phyloP scores from a whole-genome alignment of 2,329 filamentous ascomycete genomes.

The Bipolaris gigantea region DNA sequence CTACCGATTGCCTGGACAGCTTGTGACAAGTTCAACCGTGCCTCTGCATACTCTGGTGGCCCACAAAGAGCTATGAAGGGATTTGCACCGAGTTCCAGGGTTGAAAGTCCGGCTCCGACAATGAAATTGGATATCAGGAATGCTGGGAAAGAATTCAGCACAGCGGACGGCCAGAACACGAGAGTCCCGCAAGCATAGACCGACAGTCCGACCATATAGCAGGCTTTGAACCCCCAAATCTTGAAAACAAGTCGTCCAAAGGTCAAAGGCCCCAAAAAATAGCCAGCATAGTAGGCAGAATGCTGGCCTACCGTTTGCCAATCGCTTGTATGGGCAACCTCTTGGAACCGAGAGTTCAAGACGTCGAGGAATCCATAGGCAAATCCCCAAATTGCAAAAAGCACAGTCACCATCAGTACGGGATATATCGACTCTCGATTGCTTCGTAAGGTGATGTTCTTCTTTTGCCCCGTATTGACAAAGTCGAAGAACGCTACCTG shows the following conservation, averaged over 20 bases:
- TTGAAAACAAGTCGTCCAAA: slow-evolving; percentile 63
- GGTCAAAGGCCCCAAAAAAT: slow-evolving; percentile 69
- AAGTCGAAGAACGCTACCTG: slow-evolving; percentile 70
- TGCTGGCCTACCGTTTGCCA: slow-evolving; percentile 69
- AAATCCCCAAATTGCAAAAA: slow-evolving; percentile 90
- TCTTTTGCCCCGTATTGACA: slow-evolving; percentile 67
- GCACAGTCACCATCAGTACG: slow-evolving; percentile 71
- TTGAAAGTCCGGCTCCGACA: slow-evolving; percentile 61
- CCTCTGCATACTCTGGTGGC: slow-evolving; percentile 62
- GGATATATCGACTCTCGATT: slow-evolving; percentile 69
- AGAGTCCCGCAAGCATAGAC: slow-evolving; percentile 65
- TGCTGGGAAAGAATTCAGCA: slow-evolving; percentile 62
- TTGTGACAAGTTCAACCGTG: slow-evolving; percentile 63
- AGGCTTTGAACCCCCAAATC: slow-evolving; percentile 64
- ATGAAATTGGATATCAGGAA: slow-evolving; percentile 66
- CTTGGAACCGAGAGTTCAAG: slow-evolving; percentile 71
- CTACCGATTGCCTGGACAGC: slow-evolving; percentile 64
- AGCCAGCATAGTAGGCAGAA: slow-evolving; percentile 71
- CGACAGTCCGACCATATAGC: slow-evolving; percentile 61
- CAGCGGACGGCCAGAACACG: slow-evolving; percentile 67
- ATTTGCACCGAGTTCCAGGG: slow-evolving; percentile 63
- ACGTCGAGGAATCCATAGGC: slow-evolving; percentile 85
- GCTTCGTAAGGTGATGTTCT: slow-evolving; percentile 69
- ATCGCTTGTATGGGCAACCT: slow-evolving; percentile 62
- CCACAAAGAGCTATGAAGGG: slow-evolving; percentile 66